Conservation (phyloP, 176 grass and related monocot species). For the Oryza nivara region DNA sequence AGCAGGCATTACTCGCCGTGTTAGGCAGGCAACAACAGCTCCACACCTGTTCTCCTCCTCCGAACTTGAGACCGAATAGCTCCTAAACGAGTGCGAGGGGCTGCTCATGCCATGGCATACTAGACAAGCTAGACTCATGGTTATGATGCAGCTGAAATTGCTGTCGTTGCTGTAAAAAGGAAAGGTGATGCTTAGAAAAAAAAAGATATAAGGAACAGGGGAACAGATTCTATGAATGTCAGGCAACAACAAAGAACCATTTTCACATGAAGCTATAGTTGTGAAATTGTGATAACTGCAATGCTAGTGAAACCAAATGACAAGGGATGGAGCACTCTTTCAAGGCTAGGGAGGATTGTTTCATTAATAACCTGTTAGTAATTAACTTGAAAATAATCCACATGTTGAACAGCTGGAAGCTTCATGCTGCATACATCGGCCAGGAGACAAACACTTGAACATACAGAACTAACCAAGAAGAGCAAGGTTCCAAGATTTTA, state of each 20-base stretch:
- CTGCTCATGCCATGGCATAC: slow-evolving; percentile 84
- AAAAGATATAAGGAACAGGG: not conserved
- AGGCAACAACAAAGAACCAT: not conserved
- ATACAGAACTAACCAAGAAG: slow-evolving; percentile 7
- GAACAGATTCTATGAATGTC: not conserved
- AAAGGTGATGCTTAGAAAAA: slow-evolving; percentile 5
- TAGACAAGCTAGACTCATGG: slow-evolving; percentile 79
- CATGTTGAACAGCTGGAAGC: not conserved
- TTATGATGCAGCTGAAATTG: slow-evolving; percentile 25
- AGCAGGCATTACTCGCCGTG: slow-evolving; percentile 50
- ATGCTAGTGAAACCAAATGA: not conserved
- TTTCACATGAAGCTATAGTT: not conserved
- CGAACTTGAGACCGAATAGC: slow-evolving; percentile 84
- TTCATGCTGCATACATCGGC: not conserved
- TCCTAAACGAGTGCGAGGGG: slow-evolving; percentile 82
- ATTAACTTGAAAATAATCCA: not conserved
- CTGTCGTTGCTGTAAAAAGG: slow-evolving; percentile 24
- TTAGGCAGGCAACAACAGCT: slow-evolving; percentile 60
- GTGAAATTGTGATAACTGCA: not conserved
- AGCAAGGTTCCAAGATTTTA: not conserved
- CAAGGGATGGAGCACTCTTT: not conserved
- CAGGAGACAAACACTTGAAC: not conserved
- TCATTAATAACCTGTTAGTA: slow-evolving; percentile 4
- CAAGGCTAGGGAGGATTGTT: not conserved
- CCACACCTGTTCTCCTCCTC: slow-evolving; percentile 69